These are phyloP conservation scores for Coemansia sp. DNA, from an alignment of 192 early-diverging fungal genomes.

Conservation along the genomic window DNA sequence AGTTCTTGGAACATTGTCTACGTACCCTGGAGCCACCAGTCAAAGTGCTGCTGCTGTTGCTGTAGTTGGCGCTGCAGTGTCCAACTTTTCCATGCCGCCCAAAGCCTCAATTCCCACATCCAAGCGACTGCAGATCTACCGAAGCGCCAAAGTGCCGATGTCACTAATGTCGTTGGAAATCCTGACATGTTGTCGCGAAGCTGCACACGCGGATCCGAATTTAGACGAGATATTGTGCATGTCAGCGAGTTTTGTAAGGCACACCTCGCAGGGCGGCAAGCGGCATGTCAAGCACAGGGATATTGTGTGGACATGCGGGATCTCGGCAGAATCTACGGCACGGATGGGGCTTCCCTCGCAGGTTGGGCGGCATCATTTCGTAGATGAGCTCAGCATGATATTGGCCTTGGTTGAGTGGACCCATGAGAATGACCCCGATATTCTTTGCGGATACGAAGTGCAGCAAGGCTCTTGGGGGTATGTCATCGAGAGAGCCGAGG, in stretches of 20 bases:
- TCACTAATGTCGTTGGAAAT: conserved; percentile 34
- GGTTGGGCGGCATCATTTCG: conserved; percentile 38
- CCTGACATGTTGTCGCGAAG: conserved; percentile 33
- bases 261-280: not conserved
- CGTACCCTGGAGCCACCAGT: not conserved
- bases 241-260: conserved; percentile 3
- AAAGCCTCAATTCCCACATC: not conserved
- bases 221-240: conserved; percentile 63
- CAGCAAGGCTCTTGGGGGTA: conserved; percentile 91
- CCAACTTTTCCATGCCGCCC: not conserved
- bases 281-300: not conserved
- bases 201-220: conserved; percentile 69
- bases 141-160: conserved; percentile 7
- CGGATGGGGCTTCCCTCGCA: conserved; percentile 24
- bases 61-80: not conserved
- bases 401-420: conserved; percentile 59
- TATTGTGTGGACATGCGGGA: conserved; percentile 30
- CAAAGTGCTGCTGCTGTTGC: not conserved
- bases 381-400: conserved; percentile 66
- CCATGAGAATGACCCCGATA: conserved; percentile 76
- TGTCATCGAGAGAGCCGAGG: conserved; percentile 63
- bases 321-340: not conserved
- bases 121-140: not conserved
- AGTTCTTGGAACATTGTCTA: conserved; percentile 29
- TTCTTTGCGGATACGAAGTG: conserved; percentile 87